Evolutionary conservation across 768 basidiomycete species (phyloP).

Genomic region (Suillus placidus): DNA sequence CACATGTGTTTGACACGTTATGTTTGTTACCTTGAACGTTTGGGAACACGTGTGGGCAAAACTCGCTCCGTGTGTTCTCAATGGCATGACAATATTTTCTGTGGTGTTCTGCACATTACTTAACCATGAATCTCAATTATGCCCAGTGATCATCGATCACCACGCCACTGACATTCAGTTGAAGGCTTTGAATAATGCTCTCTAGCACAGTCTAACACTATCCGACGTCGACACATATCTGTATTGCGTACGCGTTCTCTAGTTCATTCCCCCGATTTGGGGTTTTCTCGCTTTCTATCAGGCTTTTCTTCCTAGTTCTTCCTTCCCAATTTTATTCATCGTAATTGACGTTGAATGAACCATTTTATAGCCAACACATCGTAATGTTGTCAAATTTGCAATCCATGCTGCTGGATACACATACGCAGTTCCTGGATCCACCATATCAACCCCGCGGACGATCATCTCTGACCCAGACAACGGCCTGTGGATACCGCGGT

Average conservation of each 20-base stretch:
- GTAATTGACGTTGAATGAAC: not conserved
- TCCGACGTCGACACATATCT: not conserved
- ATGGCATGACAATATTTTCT: not conserved
- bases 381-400: conserved; percentile 75
- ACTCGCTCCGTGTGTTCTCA: not conserved
- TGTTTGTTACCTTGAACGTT: not conserved
- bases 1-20: not conserved
- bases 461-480: conserved; percentile 58
- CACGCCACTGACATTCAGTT: not conserved
- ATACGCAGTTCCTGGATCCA: conserved; percentile 31
- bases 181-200: not conserved
- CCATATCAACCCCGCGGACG: conserved; percentile 79
- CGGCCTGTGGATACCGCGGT: conserved; percentile 68
- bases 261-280: not conserved
- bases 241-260: not conserved
- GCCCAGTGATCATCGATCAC: not conserved
- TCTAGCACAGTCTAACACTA: not conserved
- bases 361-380: conserved; percentile 59
- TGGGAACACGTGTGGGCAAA: too few species aligned
- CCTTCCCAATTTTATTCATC: not conserved
- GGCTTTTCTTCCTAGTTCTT: not conserved
- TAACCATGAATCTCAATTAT: not conserved
- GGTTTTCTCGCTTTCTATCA: not conserved
- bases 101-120: not conserved
- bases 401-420: conserved; percentile 78